Conservation (phyloP, 345 rosid genomes). For the Euclidium syriacum region DNA sequence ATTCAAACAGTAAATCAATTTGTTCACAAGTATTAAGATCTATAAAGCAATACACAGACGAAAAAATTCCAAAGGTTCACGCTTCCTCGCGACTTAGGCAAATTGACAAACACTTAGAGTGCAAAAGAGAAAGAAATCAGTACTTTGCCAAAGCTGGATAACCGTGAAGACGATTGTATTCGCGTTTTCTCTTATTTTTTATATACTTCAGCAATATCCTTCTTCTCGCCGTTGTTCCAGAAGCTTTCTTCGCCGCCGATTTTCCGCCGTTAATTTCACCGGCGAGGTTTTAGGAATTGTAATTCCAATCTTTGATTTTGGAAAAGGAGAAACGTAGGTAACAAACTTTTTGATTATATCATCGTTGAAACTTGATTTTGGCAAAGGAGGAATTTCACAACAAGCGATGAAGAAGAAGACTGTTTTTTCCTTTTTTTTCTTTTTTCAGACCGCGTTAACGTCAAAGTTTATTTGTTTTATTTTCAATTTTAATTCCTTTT, state of each 20-base stretch:
- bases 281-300: conserved; percentile 15
- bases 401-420: no score
- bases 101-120: conserved; percentile 27
- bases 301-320: no score
- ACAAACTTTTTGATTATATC: no score
- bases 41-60: not conserved
- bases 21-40: not conserved
- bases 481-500: no score
- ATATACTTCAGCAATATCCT: conserved; percentile 69
- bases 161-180: conserved; percentile 61
- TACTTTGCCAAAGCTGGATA: conserved; percentile 94
- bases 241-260: conserved; percentile 35
- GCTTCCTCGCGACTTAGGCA: conserved; percentile 5
- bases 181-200: conserved; percentile 84
- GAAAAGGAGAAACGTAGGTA: no score
- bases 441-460: no score
- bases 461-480: no score
- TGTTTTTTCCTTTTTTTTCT: no score
- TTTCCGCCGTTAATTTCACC: conserved; percentile 6
- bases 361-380: no score
- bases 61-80: not conserved
- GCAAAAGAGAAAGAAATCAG: not conserved
- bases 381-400: no score
- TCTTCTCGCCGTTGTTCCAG: conserved; percentile 88
- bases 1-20: not conserved